Evolutionary conservation across 1,139 yeast species (phyloP).

Genomic region (Taphrina pruni): DNA sequence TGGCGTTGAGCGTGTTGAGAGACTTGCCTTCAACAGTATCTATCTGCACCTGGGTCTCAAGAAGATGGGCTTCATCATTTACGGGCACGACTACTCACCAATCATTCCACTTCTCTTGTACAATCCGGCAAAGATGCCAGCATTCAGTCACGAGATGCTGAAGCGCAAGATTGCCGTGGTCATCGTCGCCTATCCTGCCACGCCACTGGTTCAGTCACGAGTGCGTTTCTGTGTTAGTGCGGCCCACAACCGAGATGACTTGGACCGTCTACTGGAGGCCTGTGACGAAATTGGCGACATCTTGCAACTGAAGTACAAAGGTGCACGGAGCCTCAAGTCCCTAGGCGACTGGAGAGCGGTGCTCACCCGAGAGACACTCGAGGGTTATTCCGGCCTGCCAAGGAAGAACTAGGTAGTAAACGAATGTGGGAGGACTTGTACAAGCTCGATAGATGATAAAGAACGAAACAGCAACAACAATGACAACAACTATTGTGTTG

Average conservation of each 20-base stretch:
- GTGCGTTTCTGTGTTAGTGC: constrained; percentile 92
- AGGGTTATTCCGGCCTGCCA: constrained; percentile 6
- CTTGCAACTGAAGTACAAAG: constrained; percentile 64
- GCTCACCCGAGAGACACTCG: constrained; percentile 27
- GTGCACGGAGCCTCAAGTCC: constrained; percentile 20
- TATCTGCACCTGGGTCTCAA: constrained; percentile 88
- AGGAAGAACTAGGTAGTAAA: not conserved
- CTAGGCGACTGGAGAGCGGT: constrained; percentile 29
- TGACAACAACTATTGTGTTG: too few species aligned
- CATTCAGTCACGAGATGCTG: constrained; percentile 80
- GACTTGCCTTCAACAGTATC: constrained; percentile 94
- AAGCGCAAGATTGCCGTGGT: constrained; percentile 88
- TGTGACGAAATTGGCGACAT: constrained; percentile 81
- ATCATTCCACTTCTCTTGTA: constrained; percentile 87
- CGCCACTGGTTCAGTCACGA: constrained; percentile 87
- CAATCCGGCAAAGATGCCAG: constrained; percentile 94
- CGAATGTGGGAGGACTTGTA: too few species aligned
- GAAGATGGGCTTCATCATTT: constrained; percentile 88
- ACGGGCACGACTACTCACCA: constrained; percentile 96
- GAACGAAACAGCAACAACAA: too few species aligned
- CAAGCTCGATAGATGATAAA: too few species aligned
- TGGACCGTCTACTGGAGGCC: constrained; percentile 76
- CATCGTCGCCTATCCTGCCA: constrained; percentile 96
- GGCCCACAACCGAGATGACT: constrained; percentile 89
- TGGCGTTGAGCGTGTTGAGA: constrained; percentile 85